These are phyloP conservation scores for Picea mariana DNA, from an alignment of 83 land plant species.

Conservation along the genomic window DNA sequence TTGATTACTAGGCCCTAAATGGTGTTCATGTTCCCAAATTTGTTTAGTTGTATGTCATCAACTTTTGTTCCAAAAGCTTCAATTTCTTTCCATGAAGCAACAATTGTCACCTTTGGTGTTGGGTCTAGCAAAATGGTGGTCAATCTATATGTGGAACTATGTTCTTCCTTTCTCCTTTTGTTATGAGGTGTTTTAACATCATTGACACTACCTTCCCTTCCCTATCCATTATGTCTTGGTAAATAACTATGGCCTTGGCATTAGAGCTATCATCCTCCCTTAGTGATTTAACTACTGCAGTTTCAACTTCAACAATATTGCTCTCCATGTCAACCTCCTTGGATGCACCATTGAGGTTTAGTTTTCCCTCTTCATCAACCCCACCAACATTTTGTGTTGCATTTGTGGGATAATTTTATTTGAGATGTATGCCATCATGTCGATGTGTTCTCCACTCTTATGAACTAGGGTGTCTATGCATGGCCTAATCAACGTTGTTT, in stretches of 20 bases:
- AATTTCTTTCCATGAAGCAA: too few relatives aligned
- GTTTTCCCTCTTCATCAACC: constrained; percentile 27
- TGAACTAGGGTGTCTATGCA: background rate
- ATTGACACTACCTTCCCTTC: background rate
- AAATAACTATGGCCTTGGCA: background rate
- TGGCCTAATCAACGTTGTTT: too few relatives aligned
- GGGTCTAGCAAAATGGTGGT: too few relatives aligned
- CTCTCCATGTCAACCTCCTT: constrained; percentile 33
- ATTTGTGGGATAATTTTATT: background rate
- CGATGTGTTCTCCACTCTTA: background rate
- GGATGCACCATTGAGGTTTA: constrained; percentile 45
- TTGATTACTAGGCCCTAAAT: too few relatives aligned
- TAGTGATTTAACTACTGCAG: background rate
- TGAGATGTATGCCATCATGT: background rate
- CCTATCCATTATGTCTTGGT: background rate
- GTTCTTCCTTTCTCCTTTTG: constrained; percentile 9
- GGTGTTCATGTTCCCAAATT: too few relatives aligned
- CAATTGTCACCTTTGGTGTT: too few relatives aligned
- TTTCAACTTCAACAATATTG: constrained; percentile 24
- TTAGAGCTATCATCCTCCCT: constrained; percentile 6
- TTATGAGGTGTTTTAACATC: background rate
- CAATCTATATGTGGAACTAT: too few relatives aligned
- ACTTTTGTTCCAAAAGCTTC: too few relatives aligned
- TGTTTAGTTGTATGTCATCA: too few relatives aligned
- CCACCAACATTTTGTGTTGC: background rate